Base-by-base conservation (phyloP, 1,284 basidiomycete species). In the Wolfiporia cocos region DNA sequence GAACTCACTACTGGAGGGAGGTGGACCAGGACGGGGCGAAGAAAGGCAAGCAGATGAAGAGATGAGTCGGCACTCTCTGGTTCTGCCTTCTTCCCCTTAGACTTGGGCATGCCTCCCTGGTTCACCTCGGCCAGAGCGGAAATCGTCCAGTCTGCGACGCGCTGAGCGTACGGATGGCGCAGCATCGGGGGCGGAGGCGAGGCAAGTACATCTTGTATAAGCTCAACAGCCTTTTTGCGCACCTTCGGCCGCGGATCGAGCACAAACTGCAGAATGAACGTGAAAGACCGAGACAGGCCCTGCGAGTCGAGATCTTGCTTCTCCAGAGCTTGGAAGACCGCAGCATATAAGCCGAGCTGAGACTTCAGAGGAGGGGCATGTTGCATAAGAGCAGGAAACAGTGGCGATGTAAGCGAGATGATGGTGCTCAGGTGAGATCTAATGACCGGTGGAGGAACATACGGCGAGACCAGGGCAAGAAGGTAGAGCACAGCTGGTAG, bases 191-290 rank as follows among this genome's bases (percentile, higher is more conserved):
- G 70, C 1, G 91, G 86, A 12, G 92, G 90, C 11, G 74, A 73
- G 4, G 73, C 69, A 21, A 94, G 71, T 3, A 93, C 72, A 51
- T 89, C 83, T 49, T 74, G 75, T 31, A 99, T 75, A 18, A 90
- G 77, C 53, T 97, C 92, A 43, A 87, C 86, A 7, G 95, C 93
- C 50, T 85, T 80, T 64, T 83, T 93, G 44, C 96, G 81, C 36
- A 99, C 92, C 69, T 99, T 98, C 28, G 96, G 95, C 34, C 95
- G 72, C 2, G 83, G 76, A 67, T 99, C 95, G 38, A 92, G 70
- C 52, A 81, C 86, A 38, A 98, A 69, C 46, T 88, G 81, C 36
- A 99, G 69, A 36, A 95, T 70, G 18, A 82, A 81, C 24, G 82
- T 81, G 64, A 89, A 92, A 2, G 78, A 71, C 58, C 90, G 83